Evolutionary conservation across 257 asterid species (phyloP), one percentile per base, ranked within the genome.

Genomic region (Verbena officinalis): DNA sequence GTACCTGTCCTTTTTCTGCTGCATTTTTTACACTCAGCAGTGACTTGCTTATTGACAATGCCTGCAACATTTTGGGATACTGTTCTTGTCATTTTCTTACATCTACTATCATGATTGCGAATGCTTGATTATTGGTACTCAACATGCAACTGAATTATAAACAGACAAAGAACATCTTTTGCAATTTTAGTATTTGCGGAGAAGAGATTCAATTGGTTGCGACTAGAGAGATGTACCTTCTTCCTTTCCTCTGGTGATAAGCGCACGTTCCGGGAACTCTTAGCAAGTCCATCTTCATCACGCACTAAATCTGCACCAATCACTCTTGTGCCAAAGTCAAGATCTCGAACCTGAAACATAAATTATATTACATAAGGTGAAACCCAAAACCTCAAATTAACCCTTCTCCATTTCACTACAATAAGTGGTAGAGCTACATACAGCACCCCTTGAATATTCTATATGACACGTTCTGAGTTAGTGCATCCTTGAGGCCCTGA

Each of bases 221-320:
- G 55, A 59, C 16, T 52, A 75, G 23, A 64, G 40, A 53, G n/a
- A n/a, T n/a, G n/a, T 30, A 90, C 97, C 97, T 84, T 83, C 70
- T 77, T 68, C 74, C 97, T 84, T 45, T 90, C 89, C 31, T 73
- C 77, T 3, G 85, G 80, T 36, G 96, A 84, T 23, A 93, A 90
- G 55, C 42, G 84, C 79, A 86, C 96, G 50, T 93, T 90, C n/a
- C 97, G 86, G 22, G 97, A 93, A 72, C 99, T 93, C 91, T 75
- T 86, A n/a, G 99, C 97, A 50, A 93, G 83, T 65, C 97, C 99
- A 73, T 93, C 99, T 2, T 75, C 68, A 21, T 86, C 97, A 16
- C 99, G 84, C 31, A 84, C 65, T 21, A 90, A 77, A 50, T 86
- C 96, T 9, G 87, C 78, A 17, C 97, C 99, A 51, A 93, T 73